phyloP scores from a whole-genome alignment of 2,329 filamentous ascomycete species.

The Stagonosporopsis vannaccii region DNA sequence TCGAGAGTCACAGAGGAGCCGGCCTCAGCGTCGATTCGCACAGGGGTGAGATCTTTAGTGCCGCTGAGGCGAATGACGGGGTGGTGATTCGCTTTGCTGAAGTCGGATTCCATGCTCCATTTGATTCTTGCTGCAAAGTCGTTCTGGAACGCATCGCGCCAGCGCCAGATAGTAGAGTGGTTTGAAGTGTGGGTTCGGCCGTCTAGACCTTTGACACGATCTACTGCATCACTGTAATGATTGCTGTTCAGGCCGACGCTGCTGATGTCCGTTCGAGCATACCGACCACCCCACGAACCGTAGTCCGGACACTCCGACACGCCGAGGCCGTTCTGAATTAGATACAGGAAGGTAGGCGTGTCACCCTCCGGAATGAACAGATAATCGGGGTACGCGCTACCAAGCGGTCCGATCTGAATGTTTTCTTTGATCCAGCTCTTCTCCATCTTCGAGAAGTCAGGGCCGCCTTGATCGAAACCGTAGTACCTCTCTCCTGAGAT shows the following conservation, averaged over 20 bases:
- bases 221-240: constrained; percentile 50
- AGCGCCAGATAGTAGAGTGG: constrained; percentile 62
- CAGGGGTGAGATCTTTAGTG: constrained; percentile 46
- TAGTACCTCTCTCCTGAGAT: constrained; percentile 61
- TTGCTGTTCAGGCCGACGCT: constrained; percentile 44
- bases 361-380: constrained; percentile 63
- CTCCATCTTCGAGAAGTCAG: constrained; percentile 58
- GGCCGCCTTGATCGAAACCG: constrained; percentile 57
- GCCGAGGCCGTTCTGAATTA: constrained; percentile 58
- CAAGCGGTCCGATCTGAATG: constrained; percentile 61
- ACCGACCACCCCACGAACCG: constrained; percentile 61
- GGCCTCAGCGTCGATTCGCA: constrained; percentile 53
- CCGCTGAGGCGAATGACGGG: constrained; percentile 57
- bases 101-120: constrained; percentile 53
- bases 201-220: constrained; percentile 46
- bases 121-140: constrained; percentile 60
- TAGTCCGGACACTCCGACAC: constrained; percentile 56
- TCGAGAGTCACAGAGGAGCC: constrained; percentile 54
- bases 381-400: constrained; percentile 53
- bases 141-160: constrained; percentile 60
- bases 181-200: constrained; percentile 50
- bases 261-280: constrained; percentile 46
- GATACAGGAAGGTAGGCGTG: constrained; percentile 60
- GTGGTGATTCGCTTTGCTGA: constrained; percentile 54
- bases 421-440: constrained; percentile 62